Evolutionary conservation across 176 grass and related monocot species (phyloP).

Genomic region (Cenchrus fungigraminus): DNA sequence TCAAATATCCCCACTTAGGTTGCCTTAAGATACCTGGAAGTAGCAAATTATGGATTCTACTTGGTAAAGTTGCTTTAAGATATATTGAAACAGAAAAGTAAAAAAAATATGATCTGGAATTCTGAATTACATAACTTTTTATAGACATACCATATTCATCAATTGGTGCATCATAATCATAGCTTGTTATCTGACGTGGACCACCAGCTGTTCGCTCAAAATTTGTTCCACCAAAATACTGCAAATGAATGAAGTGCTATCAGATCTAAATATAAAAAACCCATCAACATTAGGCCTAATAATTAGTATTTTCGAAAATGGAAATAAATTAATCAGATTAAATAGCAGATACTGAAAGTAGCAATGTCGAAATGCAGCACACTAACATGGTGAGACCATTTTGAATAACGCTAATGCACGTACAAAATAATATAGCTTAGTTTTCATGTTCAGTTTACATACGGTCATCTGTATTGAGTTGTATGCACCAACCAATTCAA

Average conservation of each 20-base stretch:
- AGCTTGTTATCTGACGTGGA: slow-evolving; percentile 91
- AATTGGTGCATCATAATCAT: slow-evolving; percentile 96
- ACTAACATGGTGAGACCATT: background rate
- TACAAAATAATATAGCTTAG: slow-evolving; percentile 3
- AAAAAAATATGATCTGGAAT: slow-evolving; percentile 28
- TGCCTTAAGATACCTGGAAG: slow-evolving; percentile 82
- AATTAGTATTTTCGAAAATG: background rate
- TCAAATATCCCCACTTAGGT: slow-evolving; percentile 95
- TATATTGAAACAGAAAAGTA: slow-evolving; percentile 40
- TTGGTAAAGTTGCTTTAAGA: background rate
- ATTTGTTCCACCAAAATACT: slow-evolving; percentile 99
- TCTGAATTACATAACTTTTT: background rate
- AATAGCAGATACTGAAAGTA: background rate
- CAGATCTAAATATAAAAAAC: slow-evolving; percentile 37
- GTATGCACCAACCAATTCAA: too few species aligned
- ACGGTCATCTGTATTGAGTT: background rate
- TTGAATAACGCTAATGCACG: background rate
- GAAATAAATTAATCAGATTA: slow-evolving; percentile 11
- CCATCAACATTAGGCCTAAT: background rate
- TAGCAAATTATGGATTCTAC: slow-evolving; percentile 28
- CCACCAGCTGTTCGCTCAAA: slow-evolving; percentile 94
- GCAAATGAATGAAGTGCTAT: slow-evolving; percentile 37
- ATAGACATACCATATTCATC: slow-evolving; percentile 84
- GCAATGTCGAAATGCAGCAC: background rate
- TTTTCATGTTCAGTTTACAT: slow-evolving; percentile 8